Base-by-base conservation (phyloP, 1,284 basidiomycete genomes). In the Apiotrichum montevideense region DNA sequence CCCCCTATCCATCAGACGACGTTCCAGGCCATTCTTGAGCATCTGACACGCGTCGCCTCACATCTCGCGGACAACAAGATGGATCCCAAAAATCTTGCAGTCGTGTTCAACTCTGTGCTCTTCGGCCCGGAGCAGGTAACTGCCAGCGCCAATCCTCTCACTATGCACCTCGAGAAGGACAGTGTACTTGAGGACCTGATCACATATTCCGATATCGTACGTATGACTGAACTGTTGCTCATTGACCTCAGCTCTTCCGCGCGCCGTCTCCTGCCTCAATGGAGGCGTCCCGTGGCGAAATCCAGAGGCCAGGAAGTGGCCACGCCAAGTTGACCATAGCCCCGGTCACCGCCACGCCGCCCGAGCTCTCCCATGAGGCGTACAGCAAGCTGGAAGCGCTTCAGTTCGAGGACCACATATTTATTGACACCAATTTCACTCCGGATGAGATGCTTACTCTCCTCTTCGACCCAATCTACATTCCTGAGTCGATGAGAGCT, bases 1-100 rank as follows among this genome's bases (percentile, higher is more conserved):
- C 89, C 93, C 0, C 77, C 84, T 0, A 86, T 97, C 42, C 92
- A 98, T 72, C 90, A 94, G 68, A 87, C 88, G 3, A 94, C 92
- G 0, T 82, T 98, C 65, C 88, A 85, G 64, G 83, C 86, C 8
- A 76, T 98, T n/a, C 78, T 96, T 14, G 89, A 95, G 65, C 95
- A 98, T 73, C 83, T 98, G 10, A 80, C 87, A 7, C 82, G 86
- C 32, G 85, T 98, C 4, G 84, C 85, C 2, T 79, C 83, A 6
- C 80, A 83, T 51, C 80, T 82, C 4, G 83, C 85, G 21, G 83
- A 83, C 44, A 58, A 62, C 54, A 97, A 96, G 78, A 98, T 98
- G 95, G 90, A 92, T 62, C 80, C 87, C 0, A 88, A 88, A 79
- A 94, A 92, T 68, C 79, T 94, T 32, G 87, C 88, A 4, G 90